Conservation (phyloP, 148 eudicot genomes). For the Camellia granthamiana region DNA sequence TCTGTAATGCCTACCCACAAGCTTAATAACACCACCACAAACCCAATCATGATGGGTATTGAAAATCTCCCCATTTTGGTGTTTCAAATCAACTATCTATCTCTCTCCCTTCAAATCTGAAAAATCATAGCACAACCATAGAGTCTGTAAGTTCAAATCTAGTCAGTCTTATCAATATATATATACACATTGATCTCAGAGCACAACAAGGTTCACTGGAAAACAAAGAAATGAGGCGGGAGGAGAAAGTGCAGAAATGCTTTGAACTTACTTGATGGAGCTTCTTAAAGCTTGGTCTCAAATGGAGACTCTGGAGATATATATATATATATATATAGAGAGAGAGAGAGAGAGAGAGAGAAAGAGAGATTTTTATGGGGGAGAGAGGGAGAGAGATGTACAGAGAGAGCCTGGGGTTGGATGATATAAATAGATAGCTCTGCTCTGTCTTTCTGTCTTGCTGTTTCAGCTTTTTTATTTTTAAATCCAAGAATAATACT, state of each 20-base stretch:
- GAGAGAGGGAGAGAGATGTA: not conserved
- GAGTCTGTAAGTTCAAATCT: not conserved
- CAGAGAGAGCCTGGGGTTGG: not conserved
- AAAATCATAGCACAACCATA: not conserved
- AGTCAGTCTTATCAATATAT: not conserved
- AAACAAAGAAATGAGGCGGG: not conserved
- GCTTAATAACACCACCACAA: not conserved
- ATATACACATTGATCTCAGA: too few species aligned
- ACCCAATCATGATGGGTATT: not conserved
- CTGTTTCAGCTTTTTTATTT: too few species aligned
- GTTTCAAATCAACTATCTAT: not conserved
- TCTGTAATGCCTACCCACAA: not conserved
- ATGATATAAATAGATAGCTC: too few species aligned
- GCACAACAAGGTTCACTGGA: not conserved
- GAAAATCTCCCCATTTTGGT: conserved; percentile 13
- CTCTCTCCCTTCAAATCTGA: conserved; percentile 2
- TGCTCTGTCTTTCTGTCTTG: too few species aligned
- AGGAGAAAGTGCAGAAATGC: not conserved
- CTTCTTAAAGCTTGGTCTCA: not conserved
- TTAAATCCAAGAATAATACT: too few species aligned
- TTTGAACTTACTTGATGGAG: not conserved
- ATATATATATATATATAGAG: not conserved
- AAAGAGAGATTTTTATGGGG: not conserved
- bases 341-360: not conserved
- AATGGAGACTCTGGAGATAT: too few species aligned